Evolutionary conservation across 2,329 filamentous ascomycete genomes (phyloP).

Genomic region (Hansfordia pulvinata): DNA sequence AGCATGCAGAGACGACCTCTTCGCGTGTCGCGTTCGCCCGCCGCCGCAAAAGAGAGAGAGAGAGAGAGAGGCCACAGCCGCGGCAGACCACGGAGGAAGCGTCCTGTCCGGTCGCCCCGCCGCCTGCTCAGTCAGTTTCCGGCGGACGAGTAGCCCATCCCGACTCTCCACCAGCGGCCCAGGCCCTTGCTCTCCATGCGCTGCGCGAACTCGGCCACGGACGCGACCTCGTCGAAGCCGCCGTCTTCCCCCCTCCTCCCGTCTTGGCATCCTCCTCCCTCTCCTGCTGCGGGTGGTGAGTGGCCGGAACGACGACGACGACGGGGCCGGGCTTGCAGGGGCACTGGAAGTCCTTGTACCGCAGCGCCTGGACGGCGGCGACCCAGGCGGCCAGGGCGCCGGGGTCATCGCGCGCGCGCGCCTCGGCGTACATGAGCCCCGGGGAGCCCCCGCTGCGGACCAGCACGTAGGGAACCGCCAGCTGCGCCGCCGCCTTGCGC

Average conservation of each 20-base stretch:
- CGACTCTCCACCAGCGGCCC: constrained; percentile 51
- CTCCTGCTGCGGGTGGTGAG: no score
- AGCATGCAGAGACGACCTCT: no score
- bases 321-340: constrained; percentile 32
- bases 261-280: neutral
- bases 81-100: no score
- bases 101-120: neutral
- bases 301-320: no score
- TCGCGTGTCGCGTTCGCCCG: no score
- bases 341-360: constrained; percentile 63
- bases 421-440: constrained; percentile 69
- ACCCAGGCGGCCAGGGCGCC: constrained; percentile 49
- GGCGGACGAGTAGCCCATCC: constrained; percentile 41
- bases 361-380: constrained; percentile 43
- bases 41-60: neutral
- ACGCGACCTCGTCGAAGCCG: constrained; percentile 42
- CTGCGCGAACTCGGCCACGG: constrained; percentile 49
- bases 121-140: neutral
- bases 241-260: constrained; percentile 3
- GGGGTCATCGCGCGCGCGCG: constrained; percentile 33
- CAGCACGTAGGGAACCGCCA: constrained; percentile 47
- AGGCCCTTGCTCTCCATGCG: constrained; percentile 48
- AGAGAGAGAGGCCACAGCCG: no score
- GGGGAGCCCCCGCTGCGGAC: constrained; percentile 55
- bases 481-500: constrained; percentile 47